Conservation (phyloP, 176 grass and related monocot genomes). For the Musa beccarii region DNA sequence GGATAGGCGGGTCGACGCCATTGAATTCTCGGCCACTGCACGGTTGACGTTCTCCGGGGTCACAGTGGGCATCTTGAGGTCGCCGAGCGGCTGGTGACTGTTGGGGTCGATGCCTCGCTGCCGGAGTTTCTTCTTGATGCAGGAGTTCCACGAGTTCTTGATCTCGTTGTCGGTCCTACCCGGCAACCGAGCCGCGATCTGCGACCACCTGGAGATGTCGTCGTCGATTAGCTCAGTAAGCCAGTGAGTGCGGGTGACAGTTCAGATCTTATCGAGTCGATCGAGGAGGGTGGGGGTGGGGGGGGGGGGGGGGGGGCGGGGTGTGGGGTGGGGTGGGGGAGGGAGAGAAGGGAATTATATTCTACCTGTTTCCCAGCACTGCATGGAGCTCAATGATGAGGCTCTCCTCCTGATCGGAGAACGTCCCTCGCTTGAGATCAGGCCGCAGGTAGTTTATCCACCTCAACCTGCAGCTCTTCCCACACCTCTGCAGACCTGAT, state of each 20-base stretch:
- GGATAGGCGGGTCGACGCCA: conserved; percentile 14
- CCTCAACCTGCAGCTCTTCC: conserved; percentile 26
- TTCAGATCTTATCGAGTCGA: not conserved
- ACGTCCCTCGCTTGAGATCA: conserved; percentile 19
- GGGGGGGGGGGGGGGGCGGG: no score
- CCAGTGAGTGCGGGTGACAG: no score
- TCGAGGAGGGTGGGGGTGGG: not conserved
- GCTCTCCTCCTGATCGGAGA: conserved; percentile 23
- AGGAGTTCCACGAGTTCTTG: conserved; percentile 28
- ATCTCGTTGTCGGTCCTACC: conserved; percentile 25
- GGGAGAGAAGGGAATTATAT: no score
- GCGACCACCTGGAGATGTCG: conserved; percentile 21
- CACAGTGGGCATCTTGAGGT: not conserved
- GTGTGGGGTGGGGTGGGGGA: not conserved
- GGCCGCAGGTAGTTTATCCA: conserved; percentile 31
- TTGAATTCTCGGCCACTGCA: not conserved
- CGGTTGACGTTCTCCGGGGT: not conserved
- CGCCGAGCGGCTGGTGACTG: conserved; percentile 14
- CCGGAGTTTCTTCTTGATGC: conserved; percentile 24
- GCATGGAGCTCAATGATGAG: conserved; percentile 31
- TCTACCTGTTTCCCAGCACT: conserved; percentile 50
- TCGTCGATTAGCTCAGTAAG: no score
- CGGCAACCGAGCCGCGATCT: conserved; percentile 15
- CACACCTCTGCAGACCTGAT: conserved; percentile 26
- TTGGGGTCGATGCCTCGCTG: conserved; percentile 17